A percentile compares a stretch with the other conserved stretches of the same genome.
Conservation (phyloP, 352 stramenopile species). For the Globisporangium ultimum region DNA sequence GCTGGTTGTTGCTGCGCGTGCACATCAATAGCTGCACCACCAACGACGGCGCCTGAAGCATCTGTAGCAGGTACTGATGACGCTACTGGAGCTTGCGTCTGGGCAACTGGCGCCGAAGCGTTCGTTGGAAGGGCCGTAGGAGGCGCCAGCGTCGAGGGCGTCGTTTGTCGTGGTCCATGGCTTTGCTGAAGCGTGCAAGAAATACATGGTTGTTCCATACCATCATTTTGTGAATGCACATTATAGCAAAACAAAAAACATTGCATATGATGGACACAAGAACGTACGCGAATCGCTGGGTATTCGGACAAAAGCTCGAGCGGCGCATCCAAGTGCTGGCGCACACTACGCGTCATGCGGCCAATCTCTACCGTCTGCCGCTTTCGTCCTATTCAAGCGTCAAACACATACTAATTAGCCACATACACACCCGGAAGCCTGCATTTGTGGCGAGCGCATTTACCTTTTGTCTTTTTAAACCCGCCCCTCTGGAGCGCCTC, state of each 20-base stretch:
- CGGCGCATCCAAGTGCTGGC: slow-evolving; percentile 69
- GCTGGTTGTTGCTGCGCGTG: no score
- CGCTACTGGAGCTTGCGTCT: not conserved
- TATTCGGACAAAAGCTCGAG: slow-evolving; percentile 70
- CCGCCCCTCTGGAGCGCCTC: slow-evolving; percentile 57
- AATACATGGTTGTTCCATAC: not conserved
- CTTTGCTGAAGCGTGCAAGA: slow-evolving; percentile 8
- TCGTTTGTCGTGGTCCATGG: slow-evolving; percentile 23
- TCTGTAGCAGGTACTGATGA: no score
- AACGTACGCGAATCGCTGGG: slow-evolving; percentile 41
- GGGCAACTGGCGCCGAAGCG: not conserved
- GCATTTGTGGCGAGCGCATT: not conserved
- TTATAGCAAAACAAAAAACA: not conserved
- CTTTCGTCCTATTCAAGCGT: slow-evolving; percentile 46
- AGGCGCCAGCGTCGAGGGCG: slow-evolving; percentile 7
- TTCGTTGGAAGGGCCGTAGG: slow-evolving; percentile 14
- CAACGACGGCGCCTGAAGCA: no score
- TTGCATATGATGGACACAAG: not conserved
- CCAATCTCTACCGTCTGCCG: slow-evolving; percentile 47
- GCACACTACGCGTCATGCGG: slow-evolving; percentile 76
- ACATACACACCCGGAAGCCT: not conserved
- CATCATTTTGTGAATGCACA: not conserved
- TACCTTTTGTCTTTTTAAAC: slow-evolving; percentile 76
- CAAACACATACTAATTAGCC: not conserved
- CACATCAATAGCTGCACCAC: no score